phyloP scores from a whole-genome alignment of 306 rosid species.

The Cotoneaster glaucophyllus region DNA sequence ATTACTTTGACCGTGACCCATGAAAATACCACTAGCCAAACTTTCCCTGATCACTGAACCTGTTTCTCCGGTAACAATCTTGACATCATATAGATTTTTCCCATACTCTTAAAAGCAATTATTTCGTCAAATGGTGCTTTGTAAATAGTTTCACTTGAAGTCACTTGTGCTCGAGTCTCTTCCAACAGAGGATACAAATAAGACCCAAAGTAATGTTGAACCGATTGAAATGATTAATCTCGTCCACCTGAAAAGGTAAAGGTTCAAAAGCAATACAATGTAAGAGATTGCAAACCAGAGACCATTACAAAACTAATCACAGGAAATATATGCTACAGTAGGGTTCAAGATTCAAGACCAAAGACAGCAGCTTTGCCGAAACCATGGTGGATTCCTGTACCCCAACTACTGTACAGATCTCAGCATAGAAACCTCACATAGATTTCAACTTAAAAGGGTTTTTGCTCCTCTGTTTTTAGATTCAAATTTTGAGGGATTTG shows the following conservation, averaged over 20 bases:
- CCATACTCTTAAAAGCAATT: neutral
- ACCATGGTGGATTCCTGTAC: conserved; percentile 17
- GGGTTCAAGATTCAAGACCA: neutral
- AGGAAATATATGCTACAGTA: too few relatives aligned
- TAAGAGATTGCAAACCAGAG: too few relatives aligned
- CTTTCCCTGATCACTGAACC: neutral
- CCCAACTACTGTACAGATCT: conserved; percentile 36
- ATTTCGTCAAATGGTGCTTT: neutral
- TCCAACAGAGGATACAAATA: conserved; percentile 43
- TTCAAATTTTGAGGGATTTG: conserved; percentile 50
- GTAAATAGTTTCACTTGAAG: neutral
- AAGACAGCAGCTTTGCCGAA: neutral
- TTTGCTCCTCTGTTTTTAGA: neutral
- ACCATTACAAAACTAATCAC: too few relatives aligned
- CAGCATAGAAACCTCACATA: conserved; percentile 26
- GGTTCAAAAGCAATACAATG: neutral
- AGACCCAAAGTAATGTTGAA: conserved; percentile 30
- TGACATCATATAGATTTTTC: neutral
- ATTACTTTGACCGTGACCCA: too few relatives aligned
- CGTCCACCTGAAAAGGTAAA: neutral
- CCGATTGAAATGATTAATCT: conserved; percentile 18
- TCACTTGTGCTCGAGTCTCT: conserved; percentile 43
- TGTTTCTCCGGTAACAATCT: neutral
- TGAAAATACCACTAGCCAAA: too few relatives aligned
- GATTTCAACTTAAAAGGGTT: conserved; percentile 24